phyloP scores from a whole-genome alignment of 257 asterid genomes.

The Gentiana macrophylla region DNA sequence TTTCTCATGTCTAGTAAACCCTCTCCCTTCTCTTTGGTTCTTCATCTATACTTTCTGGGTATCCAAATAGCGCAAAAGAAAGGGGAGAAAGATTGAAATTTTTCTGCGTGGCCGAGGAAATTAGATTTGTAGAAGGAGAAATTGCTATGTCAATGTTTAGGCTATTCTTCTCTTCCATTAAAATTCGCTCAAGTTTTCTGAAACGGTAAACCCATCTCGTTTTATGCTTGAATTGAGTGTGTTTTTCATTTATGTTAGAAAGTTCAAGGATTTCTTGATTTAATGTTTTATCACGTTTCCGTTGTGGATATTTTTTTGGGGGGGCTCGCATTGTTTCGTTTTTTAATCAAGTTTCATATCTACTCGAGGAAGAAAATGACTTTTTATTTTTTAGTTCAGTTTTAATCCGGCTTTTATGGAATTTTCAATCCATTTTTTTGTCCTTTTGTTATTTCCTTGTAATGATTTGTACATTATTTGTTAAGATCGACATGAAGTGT shows the following conservation, averaged over 20 bases:
- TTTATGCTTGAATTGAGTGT: neutral
- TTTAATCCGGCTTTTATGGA: neutral
- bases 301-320: neutral
- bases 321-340: neutral
- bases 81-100: neutral
- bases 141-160: conserved; percentile 6
- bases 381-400: neutral
- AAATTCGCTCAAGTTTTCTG: conserved; percentile 8
- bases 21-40: neutral
- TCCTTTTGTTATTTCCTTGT: neutral
- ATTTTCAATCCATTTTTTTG: neutral
- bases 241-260: neutral
- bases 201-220: conserved; percentile 4
- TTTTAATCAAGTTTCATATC: neutral
- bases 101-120: neutral
- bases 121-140: neutral
- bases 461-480: no score
- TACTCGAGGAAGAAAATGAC: neutral
- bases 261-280: neutral
- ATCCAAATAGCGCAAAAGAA: no score
- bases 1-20: conserved; percentile 5
- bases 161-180: conserved; percentile 8
- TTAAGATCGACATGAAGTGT: no score
- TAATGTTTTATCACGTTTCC: neutral
- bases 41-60: neutral